Conservation (phyloP, 2,329 filamentous ascomycete genomes). For the Metarhizium robertsii region DNA sequence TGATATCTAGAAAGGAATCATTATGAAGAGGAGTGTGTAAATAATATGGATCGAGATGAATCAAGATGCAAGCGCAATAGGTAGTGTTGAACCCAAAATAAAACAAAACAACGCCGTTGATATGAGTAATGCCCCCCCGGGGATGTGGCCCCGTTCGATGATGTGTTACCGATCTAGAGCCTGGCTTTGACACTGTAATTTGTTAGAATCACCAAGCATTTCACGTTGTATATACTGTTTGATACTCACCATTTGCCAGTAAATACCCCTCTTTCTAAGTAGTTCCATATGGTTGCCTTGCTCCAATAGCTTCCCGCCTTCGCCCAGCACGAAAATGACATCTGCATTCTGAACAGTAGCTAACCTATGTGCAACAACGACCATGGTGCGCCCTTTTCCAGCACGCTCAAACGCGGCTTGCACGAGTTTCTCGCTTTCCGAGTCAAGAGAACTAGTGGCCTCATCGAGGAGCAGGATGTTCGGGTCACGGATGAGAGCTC, state of each 20-base stretch:
- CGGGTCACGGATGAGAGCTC: slow-evolving; percentile 58
- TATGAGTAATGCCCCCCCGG: too few species aligned
- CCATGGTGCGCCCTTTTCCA: slow-evolving; percentile 51
- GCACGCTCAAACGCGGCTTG: slow-evolving; percentile 60
- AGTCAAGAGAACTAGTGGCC: slow-evolving; percentile 61
- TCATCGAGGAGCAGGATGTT: slow-evolving; percentile 62
- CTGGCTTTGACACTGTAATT: slow-evolving; percentile 45
- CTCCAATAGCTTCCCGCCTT: slow-evolving; percentile 47
- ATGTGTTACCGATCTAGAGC: slow-evolving; percentile 38
- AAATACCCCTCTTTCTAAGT: slow-evolving; percentile 40
- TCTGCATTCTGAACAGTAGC: slow-evolving; percentile 72
- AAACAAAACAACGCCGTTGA: too few species aligned
- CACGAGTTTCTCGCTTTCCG: slow-evolving; percentile 50
- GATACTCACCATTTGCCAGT: slow-evolving; percentile 47
- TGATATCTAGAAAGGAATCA: too few species aligned
- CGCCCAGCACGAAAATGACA: slow-evolving; percentile 69
- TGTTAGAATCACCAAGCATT: background rate
- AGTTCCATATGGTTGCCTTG: slow-evolving; percentile 43
- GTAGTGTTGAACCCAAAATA: too few species aligned
- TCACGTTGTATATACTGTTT: background rate
- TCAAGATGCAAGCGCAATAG: too few species aligned
- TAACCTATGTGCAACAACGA: slow-evolving; percentile 70
- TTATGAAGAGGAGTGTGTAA: too few species aligned
- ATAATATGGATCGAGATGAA: too few species aligned
- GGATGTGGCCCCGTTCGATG: too few species aligned